phyloP scores from a whole-genome alignment of 2,329 filamentous ascomycete species.

The Dissoconium aciculare region DNA sequence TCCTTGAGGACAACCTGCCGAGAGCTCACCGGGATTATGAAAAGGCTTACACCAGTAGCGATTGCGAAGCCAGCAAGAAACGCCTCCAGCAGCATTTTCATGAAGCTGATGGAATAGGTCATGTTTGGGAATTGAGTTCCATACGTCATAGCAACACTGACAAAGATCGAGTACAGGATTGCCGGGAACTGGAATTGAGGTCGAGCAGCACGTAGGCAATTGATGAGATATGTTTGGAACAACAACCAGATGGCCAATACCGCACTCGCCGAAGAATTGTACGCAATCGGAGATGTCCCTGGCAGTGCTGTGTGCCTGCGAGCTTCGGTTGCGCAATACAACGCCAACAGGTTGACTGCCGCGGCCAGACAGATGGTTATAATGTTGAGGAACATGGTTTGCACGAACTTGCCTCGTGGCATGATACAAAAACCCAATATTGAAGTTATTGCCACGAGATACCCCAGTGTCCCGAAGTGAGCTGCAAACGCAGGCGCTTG shows the following conservation, averaged over 20 bases:
- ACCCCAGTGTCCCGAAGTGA: constrained; percentile 42
- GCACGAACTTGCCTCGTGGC: constrained; percentile 56
- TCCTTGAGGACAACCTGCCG: constrained; percentile 50
- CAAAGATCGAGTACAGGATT: constrained; percentile 55
- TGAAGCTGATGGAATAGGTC: constrained; percentile 37
- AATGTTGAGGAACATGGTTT: constrained; percentile 48
- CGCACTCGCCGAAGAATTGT: constrained; percentile 59
- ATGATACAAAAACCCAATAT: constrained; percentile 51
- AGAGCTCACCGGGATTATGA: constrained; percentile 52
- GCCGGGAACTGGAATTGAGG: constrained; percentile 53
- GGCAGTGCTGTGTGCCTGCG: constrained; percentile 39
- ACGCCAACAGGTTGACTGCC: constrained; percentile 44
- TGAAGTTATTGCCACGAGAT: constrained; percentile 50
- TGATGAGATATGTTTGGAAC: constrained; percentile 52
- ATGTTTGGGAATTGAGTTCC: constrained; percentile 46
- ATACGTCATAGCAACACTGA: constrained; percentile 48
- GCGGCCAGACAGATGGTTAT: constrained; percentile 42
- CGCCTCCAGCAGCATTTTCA: constrained; percentile 41
- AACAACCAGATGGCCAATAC: constrained; percentile 59
- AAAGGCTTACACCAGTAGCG: constrained; percentile 45
- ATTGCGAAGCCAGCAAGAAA: constrained; percentile 53
- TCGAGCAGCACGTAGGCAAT: constrained; percentile 48
- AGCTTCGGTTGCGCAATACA: constrained; percentile 52
- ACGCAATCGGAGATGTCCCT: constrained; percentile 25
- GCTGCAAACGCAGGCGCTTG: constrained; percentile 35